Evolutionary conservation across 768 basidiomycete genomes (phyloP).

Genomic region (Russula sp.): DNA sequence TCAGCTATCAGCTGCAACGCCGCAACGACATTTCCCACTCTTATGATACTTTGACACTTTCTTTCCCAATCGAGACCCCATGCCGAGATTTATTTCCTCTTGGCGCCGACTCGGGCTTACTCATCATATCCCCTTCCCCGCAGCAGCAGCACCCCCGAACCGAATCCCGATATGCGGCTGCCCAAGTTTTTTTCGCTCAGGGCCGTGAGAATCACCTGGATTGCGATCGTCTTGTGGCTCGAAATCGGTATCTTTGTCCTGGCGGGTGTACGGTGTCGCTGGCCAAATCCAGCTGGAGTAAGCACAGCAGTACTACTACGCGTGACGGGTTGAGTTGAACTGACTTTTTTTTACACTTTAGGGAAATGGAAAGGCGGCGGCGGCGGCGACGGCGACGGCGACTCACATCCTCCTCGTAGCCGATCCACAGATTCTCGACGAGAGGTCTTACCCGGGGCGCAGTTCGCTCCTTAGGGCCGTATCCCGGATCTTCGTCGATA

Average conservation of each 20-base stretch:
- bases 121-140: neutral
- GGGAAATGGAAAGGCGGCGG: conserved; percentile 13
- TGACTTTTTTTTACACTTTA: neutral
- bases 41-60: too few relatives aligned
- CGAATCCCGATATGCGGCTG: conserved; percentile 1
- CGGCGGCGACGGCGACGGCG: neutral
- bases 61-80: too few relatives aligned
- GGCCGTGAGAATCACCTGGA: conserved; percentile 56
- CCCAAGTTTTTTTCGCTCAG: conserved; percentile 19
- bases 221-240: conserved; percentile 62
- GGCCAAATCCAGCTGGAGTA: conserved; percentile 14
- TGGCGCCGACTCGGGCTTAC: too few relatives aligned
- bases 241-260: conserved; percentile 59
- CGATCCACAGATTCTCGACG: conserved; percentile 85
- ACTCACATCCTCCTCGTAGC: conserved; percentile 67
- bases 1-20: too few relatives aligned
- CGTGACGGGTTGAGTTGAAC: neutral
- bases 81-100: too few relatives aligned
- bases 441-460: conserved; percentile 67
- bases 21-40: too few relatives aligned
- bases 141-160: too few relatives aligned
- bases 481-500: conserved; percentile 66
- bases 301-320: too few relatives aligned
- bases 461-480: conserved; percentile 53
- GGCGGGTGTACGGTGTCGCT: conserved; percentile 8